Base-by-base conservation (phyloP, 1,284 basidiomycete genomes). In the Stygiomarasmius scandens region DNA sequence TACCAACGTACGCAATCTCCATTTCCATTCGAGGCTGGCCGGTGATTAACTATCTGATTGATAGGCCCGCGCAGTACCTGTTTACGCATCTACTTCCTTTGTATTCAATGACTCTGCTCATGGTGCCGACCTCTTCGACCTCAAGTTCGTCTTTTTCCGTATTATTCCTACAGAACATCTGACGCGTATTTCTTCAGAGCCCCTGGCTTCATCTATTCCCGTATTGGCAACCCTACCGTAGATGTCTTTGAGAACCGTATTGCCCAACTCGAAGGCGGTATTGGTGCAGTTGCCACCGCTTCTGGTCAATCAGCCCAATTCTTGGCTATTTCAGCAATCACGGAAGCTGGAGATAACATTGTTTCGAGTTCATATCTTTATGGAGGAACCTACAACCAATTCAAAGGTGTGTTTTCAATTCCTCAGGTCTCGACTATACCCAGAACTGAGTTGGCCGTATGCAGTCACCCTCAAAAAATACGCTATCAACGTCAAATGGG, bases 221-320 rank as follows among this genome's bases (percentile, higher is more conserved):
- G 91, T 36, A 87, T 94, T 54, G 86, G 88, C 25, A 95, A 96
- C 71, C 93, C 93, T 9, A 95, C 93, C 3, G 85, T 89, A 54
- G 87, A 88, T 63, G 89, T 95, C 5, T 93, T 96, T 63, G 93
- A 96, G 73, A 85, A 90, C 66, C 84, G 93, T 22, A 87, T 95
- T 2, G 88, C 92, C 1, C 89, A 90, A 0, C 81, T 95, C 29
- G 93, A 95, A 69, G 90, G 91, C 12, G 93, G 93, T 24, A 80
- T 79, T 2, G 92, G 89, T 0, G 93, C 92, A 12, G 82, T 95
- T 1, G 92, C 93, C 2, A 81, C 89, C 0, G 74, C 91, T 0
- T 92, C 89, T 55, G 93, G 93, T 1, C 90, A 93, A 67, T 79
- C 90, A 0, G 93, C 93, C 0, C 92, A 94, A 69, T 90, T 92